Base-by-base conservation (phyloP, 2,329 filamentous ascomycete genomes). In the Mariannaea elegans region DNA sequence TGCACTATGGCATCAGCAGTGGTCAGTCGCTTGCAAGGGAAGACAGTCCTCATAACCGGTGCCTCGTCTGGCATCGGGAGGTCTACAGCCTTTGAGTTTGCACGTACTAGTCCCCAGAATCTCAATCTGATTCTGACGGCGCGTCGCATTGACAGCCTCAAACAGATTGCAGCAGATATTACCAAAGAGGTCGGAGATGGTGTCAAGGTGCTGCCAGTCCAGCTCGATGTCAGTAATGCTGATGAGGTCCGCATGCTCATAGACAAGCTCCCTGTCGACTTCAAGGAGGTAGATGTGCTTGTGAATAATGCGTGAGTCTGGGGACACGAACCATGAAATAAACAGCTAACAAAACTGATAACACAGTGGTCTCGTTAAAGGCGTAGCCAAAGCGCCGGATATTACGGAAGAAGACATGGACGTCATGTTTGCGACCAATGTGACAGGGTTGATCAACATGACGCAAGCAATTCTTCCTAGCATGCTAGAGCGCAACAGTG, bases 371-470 rank as follows among this genome's bases (percentile, higher is more conserved):
- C 85, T 97, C 18, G 94, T 97, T 58, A 94, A 91, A 76, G 94
- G 93, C 65, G 87, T 97, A 5, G 94, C 91, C 32, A 88, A 90
- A 73, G 92, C 93, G 1, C 94, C 94, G 9, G 85, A 91, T 34
- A 97, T 99, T 73, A 84, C 82, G n/a, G 84, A 91, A 69, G 88
- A 89, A 55, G 94, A 99, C 78, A 90, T 97, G 67, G 84, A 91
- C 68, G 72, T 88, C 75, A 97, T 98, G 93, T 92, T 97, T 72
- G 80, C 86, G 49, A 98, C 95, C 56, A 99, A 99, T 74, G 94
- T 98, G 48, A 95, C 90, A 2, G 95, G 94, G 18, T 82, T 99
- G 27, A 96, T 99, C 81, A 92, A 94, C 81, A 93, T 98, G 90
- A 98, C 94, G 0, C 95, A 99, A 81, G 92, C 92, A 29, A 82